Evolutionary conservation across 139 green algal species (phyloP).

Genomic region (Tetraselmis chui): DNA sequence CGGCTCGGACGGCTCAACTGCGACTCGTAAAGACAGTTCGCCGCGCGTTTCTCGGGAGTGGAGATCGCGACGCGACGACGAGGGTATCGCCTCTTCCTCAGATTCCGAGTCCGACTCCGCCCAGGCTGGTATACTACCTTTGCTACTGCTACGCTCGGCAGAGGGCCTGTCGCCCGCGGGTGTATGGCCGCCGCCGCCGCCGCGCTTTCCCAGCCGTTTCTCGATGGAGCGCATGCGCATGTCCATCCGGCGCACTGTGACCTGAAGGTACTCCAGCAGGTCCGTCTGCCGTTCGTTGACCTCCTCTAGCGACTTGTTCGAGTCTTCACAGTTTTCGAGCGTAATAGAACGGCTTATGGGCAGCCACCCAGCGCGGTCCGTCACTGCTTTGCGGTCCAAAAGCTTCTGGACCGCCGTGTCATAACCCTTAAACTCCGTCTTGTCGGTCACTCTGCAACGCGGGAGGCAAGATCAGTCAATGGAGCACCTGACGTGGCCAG

Average conservation of each 20-base stretch:
- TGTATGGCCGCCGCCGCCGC: no score
- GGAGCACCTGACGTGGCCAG: no score
- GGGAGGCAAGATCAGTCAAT: neutral
- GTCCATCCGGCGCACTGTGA: neutral
- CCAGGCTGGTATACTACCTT: no score
- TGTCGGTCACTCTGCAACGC: neutral
- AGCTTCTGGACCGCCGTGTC: neutral
- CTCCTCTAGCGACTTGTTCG: neutral
- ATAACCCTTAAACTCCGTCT: neutral
- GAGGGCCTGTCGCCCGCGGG: no score
- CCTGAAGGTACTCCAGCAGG: neutral
- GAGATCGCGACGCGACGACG: no score
- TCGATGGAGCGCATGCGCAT: neutral
- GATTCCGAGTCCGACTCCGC: no score
- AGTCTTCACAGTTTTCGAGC: neutral
- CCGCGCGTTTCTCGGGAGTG: no score
- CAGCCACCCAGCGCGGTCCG: neutral
- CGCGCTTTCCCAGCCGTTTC: neutral
- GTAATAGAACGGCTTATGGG: neutral
- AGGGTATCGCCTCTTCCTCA: no score
- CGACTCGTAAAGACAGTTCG: no score
- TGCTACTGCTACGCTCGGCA: no score
- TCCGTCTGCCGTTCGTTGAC: neutral
- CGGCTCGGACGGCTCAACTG: no score
- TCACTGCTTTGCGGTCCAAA: neutral